Evolutionary conservation across 495 filamentous ascomycete genomes (phyloP).

Genomic region (Lophiotrema nucula): DNA sequence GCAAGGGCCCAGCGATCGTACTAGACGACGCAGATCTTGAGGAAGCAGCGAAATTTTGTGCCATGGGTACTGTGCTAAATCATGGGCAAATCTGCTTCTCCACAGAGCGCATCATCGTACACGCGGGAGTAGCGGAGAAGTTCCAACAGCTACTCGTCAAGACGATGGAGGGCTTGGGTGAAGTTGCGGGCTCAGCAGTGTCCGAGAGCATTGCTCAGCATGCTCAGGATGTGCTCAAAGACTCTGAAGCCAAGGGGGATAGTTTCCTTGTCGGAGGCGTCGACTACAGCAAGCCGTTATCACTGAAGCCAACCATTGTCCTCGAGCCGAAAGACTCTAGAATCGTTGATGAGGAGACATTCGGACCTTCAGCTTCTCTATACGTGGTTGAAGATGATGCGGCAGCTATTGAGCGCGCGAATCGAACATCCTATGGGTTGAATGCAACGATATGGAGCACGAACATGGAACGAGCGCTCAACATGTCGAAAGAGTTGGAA

Average conservation of each 20-base stretch:
- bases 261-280: slow-evolving; percentile 34
- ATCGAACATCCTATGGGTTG: slow-evolving; percentile 43
- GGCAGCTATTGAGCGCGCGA: slow-evolving; percentile 41
- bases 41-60: slow-evolving; percentile 35
- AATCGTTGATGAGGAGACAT: slow-evolving; percentile 72
- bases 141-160: slow-evolving; percentile 29
- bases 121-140: slow-evolving; percentile 15
- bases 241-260: slow-evolving; percentile 26
- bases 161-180: slow-evolving; percentile 27
- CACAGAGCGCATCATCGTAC: slow-evolving; percentile 41
- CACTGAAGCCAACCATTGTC: slow-evolving; percentile 26
- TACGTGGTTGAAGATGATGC: slow-evolving; percentile 48
- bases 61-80: slow-evolving; percentile 38
- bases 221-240: slow-evolving; percentile 28
- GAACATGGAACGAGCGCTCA: slow-evolving; percentile 37
- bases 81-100: slow-evolving; percentile 44
- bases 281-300: slow-evolving; percentile 21
- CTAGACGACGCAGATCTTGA: slow-evolving; percentile 39
- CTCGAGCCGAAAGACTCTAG: slow-evolving; percentile 41
- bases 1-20: slow-evolving; percentile 40
- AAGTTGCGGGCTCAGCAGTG: slow-evolving; percentile 35
- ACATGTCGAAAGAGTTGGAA: slow-evolving; percentile 42
- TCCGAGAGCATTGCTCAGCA: slow-evolving; percentile 32
- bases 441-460: slow-evolving; percentile 41
- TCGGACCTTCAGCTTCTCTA: slow-evolving; percentile 72